Conservation (phyloP, 2,329 filamentous ascomycete genomes). For the Pseudogymnoascus sp. region DNA sequence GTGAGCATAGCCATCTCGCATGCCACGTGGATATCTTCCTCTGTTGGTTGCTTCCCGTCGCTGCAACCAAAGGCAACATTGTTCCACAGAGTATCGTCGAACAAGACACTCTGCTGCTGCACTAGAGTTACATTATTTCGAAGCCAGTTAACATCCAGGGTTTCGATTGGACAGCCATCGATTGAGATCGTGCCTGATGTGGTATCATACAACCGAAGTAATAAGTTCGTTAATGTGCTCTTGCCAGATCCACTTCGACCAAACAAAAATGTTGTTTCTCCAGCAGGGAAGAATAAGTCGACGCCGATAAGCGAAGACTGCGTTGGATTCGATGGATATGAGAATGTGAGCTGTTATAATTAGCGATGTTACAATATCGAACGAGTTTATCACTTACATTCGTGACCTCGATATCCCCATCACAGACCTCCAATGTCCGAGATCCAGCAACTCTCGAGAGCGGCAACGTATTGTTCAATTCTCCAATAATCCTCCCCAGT, state of each 20-base stretch:
- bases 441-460: slow-evolving; percentile 28
- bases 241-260: slow-evolving; percentile 88
- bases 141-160: slow-evolving; percentile 64
- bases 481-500: slow-evolving; percentile 43
- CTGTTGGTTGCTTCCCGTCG: slow-evolving; percentile 41
- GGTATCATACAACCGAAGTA: slow-evolving; percentile 71
- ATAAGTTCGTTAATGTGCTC: slow-evolving; percentile 75
- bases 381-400: slow-evolving; percentile 45
- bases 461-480: slow-evolving; percentile 25
- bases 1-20: slow-evolving; percentile 64
- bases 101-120: slow-evolving; percentile 75
- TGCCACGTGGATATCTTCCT: slow-evolving; percentile 52
- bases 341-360: slow-evolving; percentile 62
- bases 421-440: slow-evolving; percentile 39
- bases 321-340: slow-evolving; percentile 66
- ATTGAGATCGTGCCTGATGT: slow-evolving; percentile 59
- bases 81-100: slow-evolving; percentile 69
- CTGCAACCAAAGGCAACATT: slow-evolving; percentile 71
- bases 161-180: slow-evolving; percentile 57
- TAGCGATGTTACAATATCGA: slow-evolving; percentile 1
- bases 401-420: slow-evolving; percentile 63
- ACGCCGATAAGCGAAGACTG: slow-evolving; percentile 53
- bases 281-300: slow-evolving; percentile 64
- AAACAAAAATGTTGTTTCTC: slow-evolving; percentile 72
- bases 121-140: slow-evolving; percentile 71